These are phyloP conservation scores for Ogataea nonfermentans DNA, from an alignment of 805 yeast species.

Conservation along the genomic window DNA sequence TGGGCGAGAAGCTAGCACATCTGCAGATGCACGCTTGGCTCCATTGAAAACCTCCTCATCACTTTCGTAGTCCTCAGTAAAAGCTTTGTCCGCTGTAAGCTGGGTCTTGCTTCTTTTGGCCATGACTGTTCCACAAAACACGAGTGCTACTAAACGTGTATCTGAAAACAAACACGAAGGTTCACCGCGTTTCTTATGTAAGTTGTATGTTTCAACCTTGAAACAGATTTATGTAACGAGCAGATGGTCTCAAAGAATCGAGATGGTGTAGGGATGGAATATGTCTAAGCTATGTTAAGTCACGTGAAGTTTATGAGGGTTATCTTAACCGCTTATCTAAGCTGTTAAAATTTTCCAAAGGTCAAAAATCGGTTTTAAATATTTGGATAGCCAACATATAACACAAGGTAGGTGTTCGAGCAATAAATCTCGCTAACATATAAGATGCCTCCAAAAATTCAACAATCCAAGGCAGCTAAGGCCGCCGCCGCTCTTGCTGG, in stretches of 20 bases:
- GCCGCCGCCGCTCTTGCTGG: conserved; percentile 99
- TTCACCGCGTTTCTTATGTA: conserved; percentile 11
- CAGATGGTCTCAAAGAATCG: background rate
- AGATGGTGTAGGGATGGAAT: conserved; percentile 3
- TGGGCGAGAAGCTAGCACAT: conserved; percentile 64
- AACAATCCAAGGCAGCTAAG: conserved; percentile 99
- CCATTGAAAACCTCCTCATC: conserved; percentile 36
- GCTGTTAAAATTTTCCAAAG: conserved; percentile 10
- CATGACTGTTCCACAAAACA: conserved; percentile 8
- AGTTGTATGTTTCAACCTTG: conserved; percentile 6
- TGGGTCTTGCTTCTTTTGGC: conserved; percentile 66
- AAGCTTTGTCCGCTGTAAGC: conserved; percentile 48
- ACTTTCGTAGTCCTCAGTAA: conserved; percentile 30
- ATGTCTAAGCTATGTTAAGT: background rate
- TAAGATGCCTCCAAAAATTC: conserved; percentile 98
- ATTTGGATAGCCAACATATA: conserved; percentile 13
- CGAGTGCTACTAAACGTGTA: conserved; percentile 6
- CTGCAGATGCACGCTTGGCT: conserved; percentile 53
- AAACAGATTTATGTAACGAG: conserved; percentile 2
- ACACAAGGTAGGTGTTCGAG: conserved; percentile 17
- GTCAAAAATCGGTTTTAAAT: background rate
- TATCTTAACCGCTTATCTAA: conserved; percentile 1
- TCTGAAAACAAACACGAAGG: conserved; percentile 7
- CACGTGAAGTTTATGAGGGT: conserved; percentile 8
- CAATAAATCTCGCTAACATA: conserved; percentile 18